Evolutionary conservation across 495 filamentous ascomycete genomes (phyloP), one percentile per base, ranked within the genome.

Genomic region (Xylaria flabelliformis): DNA sequence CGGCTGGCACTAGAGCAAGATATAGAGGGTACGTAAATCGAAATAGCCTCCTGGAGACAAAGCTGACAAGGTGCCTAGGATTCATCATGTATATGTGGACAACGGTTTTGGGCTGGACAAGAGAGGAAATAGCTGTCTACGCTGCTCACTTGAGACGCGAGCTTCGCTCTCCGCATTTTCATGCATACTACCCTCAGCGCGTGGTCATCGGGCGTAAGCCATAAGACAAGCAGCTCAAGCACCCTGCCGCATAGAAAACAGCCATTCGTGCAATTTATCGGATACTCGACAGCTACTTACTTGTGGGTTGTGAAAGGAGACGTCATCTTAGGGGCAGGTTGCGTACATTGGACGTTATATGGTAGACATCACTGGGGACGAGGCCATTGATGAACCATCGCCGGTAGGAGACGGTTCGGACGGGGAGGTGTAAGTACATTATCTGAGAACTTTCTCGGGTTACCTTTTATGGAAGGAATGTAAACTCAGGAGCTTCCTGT

Each of bases 131-230:
- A 44, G 64, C 72, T 39, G 79, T 82, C 0, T 83, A 80, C 29
- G 74, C 78, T 9, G 76, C 79, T 24, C 74, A 76, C 46, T n/a
- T 83, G n/a, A 75, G 80, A 2, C 76, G 75, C 12, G 80, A 82
- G 41, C 67, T 77, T 48, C 75, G 76, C 15, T 79, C 76, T 10
- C 34, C 64, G 3, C 63, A 78, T 34, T 51, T 69, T 32, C 80
- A 83, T 64, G 62, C 62, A 3, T 78, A 80, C 4, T 81, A 81
- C 39, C 66, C 73, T 10, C 74, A 77, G 46, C 77, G 74, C 42
- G 73, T 80, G 34, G 74, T 83, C 5, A 76, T 77, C 70, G 82
- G 75, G 13, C 76, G 77, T 26, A 83, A 83, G 72, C 82, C 82
- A 41, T 59, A 63, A 63, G 26, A 10, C n/a, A 32, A 51, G 8